Percentiles rank a stretch among this genome's conserved stretches.
Evolutionary conservation across 179 eudicot species (phyloP).

Genomic region (Vitellaria paradoxa): DNA sequence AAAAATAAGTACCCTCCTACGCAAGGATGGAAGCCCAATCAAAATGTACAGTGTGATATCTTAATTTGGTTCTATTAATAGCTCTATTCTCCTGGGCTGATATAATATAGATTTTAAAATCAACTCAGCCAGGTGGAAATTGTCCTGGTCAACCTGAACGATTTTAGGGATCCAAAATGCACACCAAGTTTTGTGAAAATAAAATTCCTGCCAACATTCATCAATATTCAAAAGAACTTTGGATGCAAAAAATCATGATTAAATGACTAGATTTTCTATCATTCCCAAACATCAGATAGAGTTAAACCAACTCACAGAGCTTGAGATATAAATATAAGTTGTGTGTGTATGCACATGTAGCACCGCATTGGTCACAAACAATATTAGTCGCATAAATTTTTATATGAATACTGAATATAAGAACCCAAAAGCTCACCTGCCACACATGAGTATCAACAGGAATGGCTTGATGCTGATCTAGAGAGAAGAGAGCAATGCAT

Average conservation of each 20-base stretch:
- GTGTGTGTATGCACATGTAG: background rate
- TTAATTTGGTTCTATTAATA: background rate
- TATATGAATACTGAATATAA: background rate
- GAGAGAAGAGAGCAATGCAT: slow-evolving; percentile 89
- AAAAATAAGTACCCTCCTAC: too few relatives aligned
- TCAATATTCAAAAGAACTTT: background rate
- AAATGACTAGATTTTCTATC: background rate
- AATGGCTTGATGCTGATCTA: slow-evolving; percentile 94
- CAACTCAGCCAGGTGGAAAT: background rate
- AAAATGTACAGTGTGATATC: background rate
- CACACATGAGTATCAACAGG: slow-evolving; percentile 97
- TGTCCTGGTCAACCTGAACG: background rate
- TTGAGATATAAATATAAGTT: background rate
- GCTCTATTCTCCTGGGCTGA: too few relatives aligned
- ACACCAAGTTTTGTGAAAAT: background rate
- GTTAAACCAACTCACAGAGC: background rate
- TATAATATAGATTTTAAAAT: background rate
- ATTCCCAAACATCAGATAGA: background rate
- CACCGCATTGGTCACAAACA: background rate
- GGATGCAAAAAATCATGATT: background rate
- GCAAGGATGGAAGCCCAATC: background rate
- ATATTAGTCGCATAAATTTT: background rate
- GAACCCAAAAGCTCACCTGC: slow-evolving; percentile 46
- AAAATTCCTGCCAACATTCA: background rate
- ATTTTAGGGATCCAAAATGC: background rate